phyloP scores from a whole-genome alignment of 2,329 filamentous ascomycete genomes.

The Pseudocercospora cruenta region DNA sequence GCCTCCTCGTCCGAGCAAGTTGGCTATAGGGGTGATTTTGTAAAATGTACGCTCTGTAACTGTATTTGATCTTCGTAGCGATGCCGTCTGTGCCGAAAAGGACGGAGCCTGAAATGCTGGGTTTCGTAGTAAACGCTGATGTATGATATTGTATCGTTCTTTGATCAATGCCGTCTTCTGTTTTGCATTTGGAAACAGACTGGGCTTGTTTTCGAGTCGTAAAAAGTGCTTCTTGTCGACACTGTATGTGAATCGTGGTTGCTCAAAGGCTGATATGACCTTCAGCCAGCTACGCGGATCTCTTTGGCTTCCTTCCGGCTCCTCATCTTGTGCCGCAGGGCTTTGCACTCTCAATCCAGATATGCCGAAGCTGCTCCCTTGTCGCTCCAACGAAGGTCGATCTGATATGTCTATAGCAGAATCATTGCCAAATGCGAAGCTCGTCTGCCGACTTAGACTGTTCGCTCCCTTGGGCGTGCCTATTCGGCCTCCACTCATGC shows the following conservation, averaged over 20 bases:
- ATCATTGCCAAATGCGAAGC: conserved; percentile 62
- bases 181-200: conserved; percentile 68
- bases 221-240: conserved; percentile 88
- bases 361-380: conserved; percentile 65
- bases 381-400: conserved; percentile 55
- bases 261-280: conserved; percentile 80
- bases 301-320: conserved; percentile 57
- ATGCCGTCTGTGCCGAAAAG: conserved; percentile 58
- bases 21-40: conserved; percentile 84
- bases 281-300: conserved; percentile 84
- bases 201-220: conserved; percentile 50
- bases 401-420: conserved; percentile 28
- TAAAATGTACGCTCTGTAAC: conserved; percentile 69
- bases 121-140: conserved; percentile 89
- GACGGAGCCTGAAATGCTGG: conserved; percentile 87
- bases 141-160: conserved; percentile 87
- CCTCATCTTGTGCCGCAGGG: conserved; percentile 47
- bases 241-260: conserved; percentile 79
- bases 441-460: conserved; percentile 63
- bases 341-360: conserved; percentile 53
- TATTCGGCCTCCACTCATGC: conserved; percentile 83
- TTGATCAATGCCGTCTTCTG: conserved; percentile 86
- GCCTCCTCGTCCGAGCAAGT: conserved; percentile 75
- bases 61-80: conserved; percentile 45
- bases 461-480: conserved; percentile 53